Conservation (phyloP, 495 filamentous ascomycete genomes). For the Hypoxylon intermedium region DNA sequence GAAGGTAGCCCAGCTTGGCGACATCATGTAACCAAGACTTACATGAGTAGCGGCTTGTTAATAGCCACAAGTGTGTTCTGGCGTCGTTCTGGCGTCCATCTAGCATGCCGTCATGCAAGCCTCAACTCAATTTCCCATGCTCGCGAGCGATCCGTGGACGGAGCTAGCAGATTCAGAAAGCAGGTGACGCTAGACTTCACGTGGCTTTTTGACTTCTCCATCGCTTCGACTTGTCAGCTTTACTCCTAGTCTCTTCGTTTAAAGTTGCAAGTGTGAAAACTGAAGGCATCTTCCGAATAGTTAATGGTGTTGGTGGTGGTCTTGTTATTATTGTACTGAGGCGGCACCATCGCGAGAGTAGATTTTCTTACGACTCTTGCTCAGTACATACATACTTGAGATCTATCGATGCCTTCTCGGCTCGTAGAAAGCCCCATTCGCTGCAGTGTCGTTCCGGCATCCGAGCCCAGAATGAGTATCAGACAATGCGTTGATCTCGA, state of each 20-base stretch:
- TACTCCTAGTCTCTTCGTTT: conserved; percentile 4
- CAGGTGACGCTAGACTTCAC: conserved; percentile 28
- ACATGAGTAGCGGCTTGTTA: too few species aligned
- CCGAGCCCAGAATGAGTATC: conserved; percentile 14
- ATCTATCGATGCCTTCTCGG: background rate
- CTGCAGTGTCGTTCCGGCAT: conserved; percentile 6
- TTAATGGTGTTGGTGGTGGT: too few species aligned
- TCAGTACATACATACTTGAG: background rate
- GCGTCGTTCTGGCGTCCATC: conserved; percentile 36
- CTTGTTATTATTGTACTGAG: too few species aligned
- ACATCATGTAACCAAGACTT: background rate
- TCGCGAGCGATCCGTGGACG: conserved; percentile 20
- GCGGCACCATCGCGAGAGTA: background rate
- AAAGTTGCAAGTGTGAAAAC: conserved; percentile 10
- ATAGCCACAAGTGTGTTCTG: conserved; percentile 28
- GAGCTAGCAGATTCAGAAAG: conserved; percentile 13
- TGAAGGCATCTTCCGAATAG: conserved; percentile 1
- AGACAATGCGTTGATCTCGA: conserved; percentile 11
- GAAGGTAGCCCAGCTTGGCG: background rate
- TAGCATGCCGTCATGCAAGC: conserved; percentile 39
- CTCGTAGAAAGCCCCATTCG: background rate
- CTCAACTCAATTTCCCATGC: conserved; percentile 23
- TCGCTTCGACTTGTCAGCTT: conserved; percentile 25
- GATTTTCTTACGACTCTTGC: background rate
- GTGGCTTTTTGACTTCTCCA: conserved; percentile 25